phyloP scores from a whole-genome alignment of 2,329 filamentous ascomycete genomes.

The Calonectria crousiana region DNA sequence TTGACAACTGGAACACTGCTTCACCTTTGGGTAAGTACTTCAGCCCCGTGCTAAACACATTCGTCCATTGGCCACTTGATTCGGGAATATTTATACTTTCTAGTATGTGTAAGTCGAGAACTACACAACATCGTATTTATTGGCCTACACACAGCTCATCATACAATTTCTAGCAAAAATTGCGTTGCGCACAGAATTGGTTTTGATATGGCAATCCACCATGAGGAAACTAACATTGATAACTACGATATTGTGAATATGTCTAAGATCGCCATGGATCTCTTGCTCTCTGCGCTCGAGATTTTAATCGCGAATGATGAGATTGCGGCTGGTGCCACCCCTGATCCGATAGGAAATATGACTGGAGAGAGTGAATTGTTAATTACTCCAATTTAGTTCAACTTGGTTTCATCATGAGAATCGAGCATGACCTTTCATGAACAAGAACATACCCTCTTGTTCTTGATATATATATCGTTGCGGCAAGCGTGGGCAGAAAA shows the following conservation, averaged over 20 bases:
- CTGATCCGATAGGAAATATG: constrained; percentile 75
- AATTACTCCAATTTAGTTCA: constrained; percentile 76
- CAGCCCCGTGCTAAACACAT: constrained; percentile 71
- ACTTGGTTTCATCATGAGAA: constrained; percentile 62
- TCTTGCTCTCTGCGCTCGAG: constrained; percentile 70
- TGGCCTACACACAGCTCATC: constrained; percentile 69
- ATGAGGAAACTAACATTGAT: constrained; percentile 72
- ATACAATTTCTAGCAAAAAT: constrained; percentile 83
- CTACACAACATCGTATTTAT: not conserved
- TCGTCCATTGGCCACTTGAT: constrained; percentile 82
- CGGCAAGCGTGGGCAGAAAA: constrained; percentile 75
- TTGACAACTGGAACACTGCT: not conserved
- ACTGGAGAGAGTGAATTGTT: constrained; percentile 74
- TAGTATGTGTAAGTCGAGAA: constrained; percentile 42
- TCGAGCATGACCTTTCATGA: no score
- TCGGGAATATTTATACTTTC: constrained; percentile 76
- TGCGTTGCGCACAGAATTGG: constrained; percentile 82
- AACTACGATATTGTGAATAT: constrained; percentile 84
- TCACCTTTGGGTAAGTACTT: constrained; percentile 24
- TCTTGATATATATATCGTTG: constrained; percentile 76
- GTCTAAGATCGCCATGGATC: constrained; percentile 81
- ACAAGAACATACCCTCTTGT: constrained; percentile 69
- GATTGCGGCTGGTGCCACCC: constrained; percentile 78
- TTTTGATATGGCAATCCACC: constrained; percentile 75
- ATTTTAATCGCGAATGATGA: constrained; percentile 74